Evolutionary conservation across 768 basidiomycete species (phyloP).

Genomic region (Coprinopsis sp.): DNA sequence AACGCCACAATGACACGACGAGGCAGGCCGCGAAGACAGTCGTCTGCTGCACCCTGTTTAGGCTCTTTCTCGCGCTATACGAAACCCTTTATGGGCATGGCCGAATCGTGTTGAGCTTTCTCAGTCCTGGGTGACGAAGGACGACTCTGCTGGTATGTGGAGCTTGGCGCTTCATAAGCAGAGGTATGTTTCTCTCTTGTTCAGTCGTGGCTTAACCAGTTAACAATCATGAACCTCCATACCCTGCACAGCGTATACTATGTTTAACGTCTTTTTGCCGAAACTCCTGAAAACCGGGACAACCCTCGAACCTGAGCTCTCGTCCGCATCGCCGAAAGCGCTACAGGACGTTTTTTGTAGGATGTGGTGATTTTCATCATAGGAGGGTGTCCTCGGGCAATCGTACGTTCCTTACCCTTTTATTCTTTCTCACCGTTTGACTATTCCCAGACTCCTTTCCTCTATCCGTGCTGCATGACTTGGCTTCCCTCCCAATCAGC

Average conservation of each 20-base stretch:
- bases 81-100: conserved; percentile 64
- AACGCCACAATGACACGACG: too few species aligned
- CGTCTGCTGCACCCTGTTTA: too few species aligned
- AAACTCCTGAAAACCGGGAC: conserved; percentile 71
- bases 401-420: conserved; percentile 44
- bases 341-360: conserved; percentile 66
- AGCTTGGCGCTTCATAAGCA: conserved; percentile 69
- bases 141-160: conserved; percentile 80
- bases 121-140: conserved; percentile 68
- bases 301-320: conserved; percentile 11
- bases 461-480: neutral
- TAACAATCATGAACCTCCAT: conserved; percentile 3
- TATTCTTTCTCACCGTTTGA: conserved; percentile 5
- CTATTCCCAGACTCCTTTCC: neutral
- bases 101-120: conserved; percentile 63
- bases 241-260: conserved; percentile 64
- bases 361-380: conserved; percentile 84
- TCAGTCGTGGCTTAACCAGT: neutral
- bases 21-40: too few species aligned
- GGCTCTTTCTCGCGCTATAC: conserved; percentile 52
- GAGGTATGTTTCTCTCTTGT: conserved; percentile 46
- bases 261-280: conserved; percentile 91
- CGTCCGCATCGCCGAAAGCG: conserved; percentile 31
- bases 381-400: conserved; percentile 79
- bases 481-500: conserved; percentile 42